Evolutionary conservation across 2,329 filamentous ascomycete genomes (phyloP), one percentile per base, ranked within the genome.

Genomic region (Pezicula rhizophila): DNA sequence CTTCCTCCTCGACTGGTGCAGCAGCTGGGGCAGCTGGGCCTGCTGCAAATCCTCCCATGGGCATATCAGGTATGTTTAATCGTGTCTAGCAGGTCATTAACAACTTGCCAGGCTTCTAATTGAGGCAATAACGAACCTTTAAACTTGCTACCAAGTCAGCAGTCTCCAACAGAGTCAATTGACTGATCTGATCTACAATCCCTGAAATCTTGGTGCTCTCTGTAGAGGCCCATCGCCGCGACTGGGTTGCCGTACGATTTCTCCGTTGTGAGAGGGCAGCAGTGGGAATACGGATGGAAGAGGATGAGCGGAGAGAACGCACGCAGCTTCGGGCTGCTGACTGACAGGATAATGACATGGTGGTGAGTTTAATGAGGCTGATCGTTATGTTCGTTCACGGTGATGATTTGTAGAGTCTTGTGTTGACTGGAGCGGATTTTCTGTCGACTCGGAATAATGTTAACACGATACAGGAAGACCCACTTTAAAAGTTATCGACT

Each of bases 101-200:
- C 33, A 28, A 15, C 35, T 25, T 25, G 20, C n/a, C n/a, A 50
- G 60, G 31, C 11, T 28, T 15, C 20, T 59, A 42, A 17, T 26
- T 35, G 8, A 18, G 52, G 14, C 23, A 1, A 18, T 23, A 23
- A 26, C 65, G 47, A 73, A 97, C 93, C 87, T 99, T 99, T 67
- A 99, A 77, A 71, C 84, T 89, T 47, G 91, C 84, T 47, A 99
- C 93, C 52, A 99, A 78, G 68, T 97, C 93, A 50, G 95, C 92
- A 35, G 93, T 99, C 80, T 99, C 95, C 63, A 99, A 75, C 51
- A 99, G 79, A 40, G 91, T 99, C 80, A 99, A 85, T 80, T 93
- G 85, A 73, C 92, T 95, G 71, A 99, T 99, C 73, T 99, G 91
- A 69, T 99, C 91, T 65, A 99, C 93, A 65, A 99, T 99, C 52